Conservation (phyloP, 2,329 filamentous ascomycete genomes). For the Botrytis paeoniae region DNA sequence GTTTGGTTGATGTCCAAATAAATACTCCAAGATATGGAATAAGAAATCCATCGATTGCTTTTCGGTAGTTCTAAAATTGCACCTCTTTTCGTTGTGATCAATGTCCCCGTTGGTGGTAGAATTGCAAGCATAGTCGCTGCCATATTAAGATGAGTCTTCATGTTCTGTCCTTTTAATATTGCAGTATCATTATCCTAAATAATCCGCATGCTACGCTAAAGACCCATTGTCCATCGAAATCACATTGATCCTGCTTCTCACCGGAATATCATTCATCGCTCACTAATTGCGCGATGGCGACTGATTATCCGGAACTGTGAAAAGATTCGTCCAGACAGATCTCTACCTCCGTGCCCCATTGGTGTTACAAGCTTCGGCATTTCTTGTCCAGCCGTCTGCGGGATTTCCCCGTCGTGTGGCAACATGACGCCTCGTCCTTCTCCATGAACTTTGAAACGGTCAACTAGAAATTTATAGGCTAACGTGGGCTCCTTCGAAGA, state of each 20-base stretch:
- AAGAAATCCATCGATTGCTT: too few species aligned
- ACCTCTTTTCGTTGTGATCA: too few species aligned
- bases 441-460: background rate
- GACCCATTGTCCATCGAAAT: background rate
- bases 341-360: background rate
- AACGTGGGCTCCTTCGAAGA: background rate
- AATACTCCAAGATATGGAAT: rapidly evolving
- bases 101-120: background rate
- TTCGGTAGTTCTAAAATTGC: too few species aligned
- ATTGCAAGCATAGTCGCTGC: background rate
- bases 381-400: background rate
- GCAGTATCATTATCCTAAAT: background rate
- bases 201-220: background rate
- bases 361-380: background rate
- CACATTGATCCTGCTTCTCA: background rate
- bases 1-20: background rate
- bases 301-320: background rate
- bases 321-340: background rate
- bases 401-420: background rate
- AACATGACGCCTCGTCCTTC: background rate
- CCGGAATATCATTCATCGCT: too few species aligned
- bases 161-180: background rate
- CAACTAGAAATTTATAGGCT: background rate
- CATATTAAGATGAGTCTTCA: background rate
- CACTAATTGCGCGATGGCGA: too few species aligned